Base-by-base conservation (phyloP, 2,329 filamentous ascomycete species). In the Trichoderma gracile region DNA sequence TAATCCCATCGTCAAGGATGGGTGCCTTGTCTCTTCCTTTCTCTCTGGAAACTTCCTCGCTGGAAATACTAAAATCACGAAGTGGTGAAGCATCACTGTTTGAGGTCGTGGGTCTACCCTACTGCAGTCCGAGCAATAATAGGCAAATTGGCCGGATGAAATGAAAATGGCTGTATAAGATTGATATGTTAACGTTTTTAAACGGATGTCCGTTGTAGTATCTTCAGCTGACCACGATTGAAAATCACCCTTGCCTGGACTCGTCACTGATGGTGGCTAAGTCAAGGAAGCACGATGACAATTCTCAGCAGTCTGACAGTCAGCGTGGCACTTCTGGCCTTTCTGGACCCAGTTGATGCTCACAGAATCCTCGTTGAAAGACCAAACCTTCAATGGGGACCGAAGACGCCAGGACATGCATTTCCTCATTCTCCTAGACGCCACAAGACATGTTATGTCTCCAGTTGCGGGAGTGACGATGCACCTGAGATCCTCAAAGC, bases 401-500 rank as follows among this genome's bases (percentile, higher is more conserved):
- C 56, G 19, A 59, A 59, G 30, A 49, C 56, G 14, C 56, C 56
- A 25, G 56, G 56, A 38, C 56, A 38, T 23, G 43, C 9, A 17
- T 59, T 59, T 33, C 56, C 56, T 19, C 43, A 59, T 45, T 59
- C 56, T 25, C 56, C 56, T 7, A 40, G 40, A 38, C 56, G 56
- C 27, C 45, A 49, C 56, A 59, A 49, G 43, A 59, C 56, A 21
- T 59, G 56, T 14, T 19, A 59, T 40, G 56, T 59, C 15, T n/a
- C 56, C 4, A 59, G 19, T 19, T 49, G 19, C 14, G 23, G 46
- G 2, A 25, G n/a, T 19, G 27, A 59, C 27, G 30, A 47, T 25
- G 43, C 56, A 17, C 56, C 30, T n/a, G 56, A 49, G 21, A 59
- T 59, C 19, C 10, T 59, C 9, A 49, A 40, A 49, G 56, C 56